Evolutionary conservation across 768 basidiomycete genomes (phyloP).

Genomic region (Lactarius vividus): DNA sequence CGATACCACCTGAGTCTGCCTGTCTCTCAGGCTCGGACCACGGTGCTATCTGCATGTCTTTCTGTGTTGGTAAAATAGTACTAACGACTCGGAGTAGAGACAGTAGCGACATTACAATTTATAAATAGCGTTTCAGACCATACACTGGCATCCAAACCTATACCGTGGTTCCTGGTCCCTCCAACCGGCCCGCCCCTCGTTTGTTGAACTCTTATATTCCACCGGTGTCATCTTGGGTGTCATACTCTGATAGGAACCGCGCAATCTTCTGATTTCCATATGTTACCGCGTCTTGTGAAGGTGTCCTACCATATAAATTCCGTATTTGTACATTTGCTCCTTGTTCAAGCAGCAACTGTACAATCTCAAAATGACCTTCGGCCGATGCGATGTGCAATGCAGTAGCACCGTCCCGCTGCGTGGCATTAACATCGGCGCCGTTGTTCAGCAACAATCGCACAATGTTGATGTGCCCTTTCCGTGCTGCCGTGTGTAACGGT

Average conservation of each 20-base stretch:
- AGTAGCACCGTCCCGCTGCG: background rate
- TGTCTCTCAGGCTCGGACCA: too few relatives aligned
- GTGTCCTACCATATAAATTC: background rate
- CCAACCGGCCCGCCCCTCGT: too few relatives aligned
- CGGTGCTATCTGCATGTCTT: too few relatives aligned
- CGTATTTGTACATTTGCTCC: background rate
- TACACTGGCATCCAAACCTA: too few relatives aligned
- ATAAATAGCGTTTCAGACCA: too few relatives aligned
- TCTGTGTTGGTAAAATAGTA: too few relatives aligned
- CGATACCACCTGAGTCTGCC: too few relatives aligned
- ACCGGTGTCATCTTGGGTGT: too few relatives aligned
- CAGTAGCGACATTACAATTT: too few relatives aligned
- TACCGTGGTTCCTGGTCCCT: too few relatives aligned
- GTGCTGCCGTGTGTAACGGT: background rate
- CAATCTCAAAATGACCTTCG: background rate
- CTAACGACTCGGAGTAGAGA: too few relatives aligned
- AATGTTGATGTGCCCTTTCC: background rate
- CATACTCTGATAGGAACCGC: background rate
- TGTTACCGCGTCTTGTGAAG: background rate
- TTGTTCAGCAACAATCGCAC: slow-evolving; percentile 3
- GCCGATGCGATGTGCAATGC: background rate
- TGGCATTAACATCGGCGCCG: background rate
- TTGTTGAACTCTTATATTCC: background rate
- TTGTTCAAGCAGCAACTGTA: background rate
- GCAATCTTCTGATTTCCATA: background rate